A percentile compares a stretch with the other conserved stretches of the same genome.
Conservation (phyloP, 495 filamentous ascomycete species). For the Hyaloscypha bicolor region DNA sequence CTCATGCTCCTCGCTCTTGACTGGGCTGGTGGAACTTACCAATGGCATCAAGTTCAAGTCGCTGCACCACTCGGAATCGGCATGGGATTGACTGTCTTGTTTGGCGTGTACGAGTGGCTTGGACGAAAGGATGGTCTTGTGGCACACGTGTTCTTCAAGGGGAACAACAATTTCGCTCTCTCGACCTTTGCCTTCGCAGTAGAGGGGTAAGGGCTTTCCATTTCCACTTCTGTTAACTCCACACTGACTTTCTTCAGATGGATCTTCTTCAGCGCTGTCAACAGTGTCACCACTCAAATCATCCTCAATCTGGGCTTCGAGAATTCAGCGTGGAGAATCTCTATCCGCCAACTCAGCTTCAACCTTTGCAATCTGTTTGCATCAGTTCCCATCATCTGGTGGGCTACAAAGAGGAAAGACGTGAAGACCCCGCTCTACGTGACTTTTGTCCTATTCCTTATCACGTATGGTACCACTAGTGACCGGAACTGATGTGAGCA, state of each 20-base stretch:
- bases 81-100: not conserved
- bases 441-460: conserved; percentile 50
- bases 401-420: conserved; percentile 52
- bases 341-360: conserved; percentile 52
- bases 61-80: conserved; percentile 43
- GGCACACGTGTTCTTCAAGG: conserved; percentile 55
- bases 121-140: conserved; percentile 53
- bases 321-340: conserved; percentile 44
- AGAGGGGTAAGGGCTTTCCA: conserved; percentile 39
- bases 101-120: conserved; percentile 49
- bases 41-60: conserved; percentile 50
- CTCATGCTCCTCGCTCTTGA: conserved; percentile 53
- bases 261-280: conserved; percentile 61
- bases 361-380: conserved; percentile 38
- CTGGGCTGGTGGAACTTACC: conserved; percentile 54
- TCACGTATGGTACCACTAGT: conserved; percentile 35
- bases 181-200: conserved; percentile 56
- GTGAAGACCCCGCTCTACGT: conserved; percentile 49
- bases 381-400: conserved; percentile 45
- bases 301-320: conserved; percentile 56
- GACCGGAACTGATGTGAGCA: not conserved
- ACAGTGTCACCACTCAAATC: conserved; percentile 54
- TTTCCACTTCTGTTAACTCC: not conserved
- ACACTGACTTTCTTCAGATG: conserved; percentile 34
- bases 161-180: conserved; percentile 53